Conservation (phyloP, 2,329 filamentous ascomycete species). For the Epichloe amarillans region DNA sequence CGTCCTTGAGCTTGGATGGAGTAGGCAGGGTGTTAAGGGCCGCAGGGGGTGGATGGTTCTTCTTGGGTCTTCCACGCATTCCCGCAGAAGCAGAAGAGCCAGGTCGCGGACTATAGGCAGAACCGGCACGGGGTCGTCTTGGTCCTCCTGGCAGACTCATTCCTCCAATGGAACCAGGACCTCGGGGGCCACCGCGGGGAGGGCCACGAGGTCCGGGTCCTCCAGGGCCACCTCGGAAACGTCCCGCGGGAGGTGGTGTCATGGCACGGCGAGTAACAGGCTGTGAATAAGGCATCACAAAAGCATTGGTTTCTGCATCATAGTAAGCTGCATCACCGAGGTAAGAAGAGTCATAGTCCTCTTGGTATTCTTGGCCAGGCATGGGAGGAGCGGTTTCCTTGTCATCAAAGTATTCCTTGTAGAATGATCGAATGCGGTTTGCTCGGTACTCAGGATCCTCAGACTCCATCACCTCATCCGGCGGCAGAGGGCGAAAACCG, state of each 20-base stretch:
- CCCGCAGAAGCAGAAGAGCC: constrained; percentile 50
- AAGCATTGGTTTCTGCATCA: constrained; percentile 54
- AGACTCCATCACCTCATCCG: constrained; percentile 61
- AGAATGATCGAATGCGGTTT: constrained; percentile 95
- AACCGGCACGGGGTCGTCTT: constrained; percentile 43
- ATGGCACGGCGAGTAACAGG: constrained; percentile 81
- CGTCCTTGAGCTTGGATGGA: constrained; percentile 71
- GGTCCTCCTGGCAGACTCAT: constrained; percentile 31
- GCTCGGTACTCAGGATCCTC: constrained; percentile 91
- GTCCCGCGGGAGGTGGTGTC: constrained; percentile 69
- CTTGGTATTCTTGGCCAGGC: constrained; percentile 44
- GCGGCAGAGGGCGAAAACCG: constrained; percentile 73
- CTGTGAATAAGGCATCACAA: constrained; percentile 73
- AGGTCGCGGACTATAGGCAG: constrained; percentile 26
- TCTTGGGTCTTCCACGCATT: constrained; percentile 29
- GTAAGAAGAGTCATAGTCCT: constrained; percentile 62
- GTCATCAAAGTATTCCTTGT: constrained; percentile 98
- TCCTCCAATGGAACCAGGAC: constrained; percentile 35
- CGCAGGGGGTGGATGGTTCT: constrained; percentile 52
- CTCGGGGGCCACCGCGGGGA: constrained; percentile 11
- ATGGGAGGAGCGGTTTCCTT: constrained; percentile 36
- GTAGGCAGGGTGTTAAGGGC: constrained; percentile 68
- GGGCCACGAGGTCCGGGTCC: constrained; percentile 17
- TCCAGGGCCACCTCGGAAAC: constrained; percentile 26
- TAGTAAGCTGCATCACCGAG: constrained; percentile 54